Base-by-base conservation (phyloP, 106 monocot species). In the Dactylorhiza incarnata region DNA sequence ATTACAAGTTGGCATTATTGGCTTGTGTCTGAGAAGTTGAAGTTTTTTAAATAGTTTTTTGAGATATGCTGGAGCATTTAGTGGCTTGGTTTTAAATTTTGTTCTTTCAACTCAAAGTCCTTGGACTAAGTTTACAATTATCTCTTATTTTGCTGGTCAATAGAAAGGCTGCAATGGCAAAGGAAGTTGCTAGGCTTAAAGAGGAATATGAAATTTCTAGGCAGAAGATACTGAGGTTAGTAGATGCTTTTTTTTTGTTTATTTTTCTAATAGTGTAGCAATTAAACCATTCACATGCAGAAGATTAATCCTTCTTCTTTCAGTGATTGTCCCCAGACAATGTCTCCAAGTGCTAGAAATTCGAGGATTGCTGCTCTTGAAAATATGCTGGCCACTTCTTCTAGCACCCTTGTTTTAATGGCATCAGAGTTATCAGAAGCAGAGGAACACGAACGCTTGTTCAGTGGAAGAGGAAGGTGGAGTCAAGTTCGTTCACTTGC, bases 381-480 rank as follows among this genome's bases (percentile, higher is more conserved):
- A 82, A 99, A 89, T 68, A 94, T 94, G 99, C 76, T 91, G 46
- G 79, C 87, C 10, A 83, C 89, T 25, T 91, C 91, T 47, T 99
- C 94, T 49, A 85, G 75, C 13, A 85, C 86, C 16, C 66, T 99
- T 50, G 94, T 99, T 24, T 83, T 86, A 0, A 99, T 99, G 94
- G 94, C 91, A 5, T 94, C 99, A 49, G 94, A 99, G 48, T 59
- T 99, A 65, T 94, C 99, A 9, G 94, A 99, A 82, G 94, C 99
- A 48, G 99, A 88, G 67, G 99, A 99, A 54, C 94, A 88, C 46
- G 89, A 89, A 24, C 89, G 91, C 45, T 73, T 83, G 3, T 86
- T 88, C 68, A 86, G 76, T 79, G 93, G 91, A 0, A 82, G 67
- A 54, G 89, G 91, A 6, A 81, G 88, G 11, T 99, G 99, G 99